Evolutionary conservation across 768 basidiomycete genomes (phyloP).

Genomic region (Phanerochaete sordida): DNA sequence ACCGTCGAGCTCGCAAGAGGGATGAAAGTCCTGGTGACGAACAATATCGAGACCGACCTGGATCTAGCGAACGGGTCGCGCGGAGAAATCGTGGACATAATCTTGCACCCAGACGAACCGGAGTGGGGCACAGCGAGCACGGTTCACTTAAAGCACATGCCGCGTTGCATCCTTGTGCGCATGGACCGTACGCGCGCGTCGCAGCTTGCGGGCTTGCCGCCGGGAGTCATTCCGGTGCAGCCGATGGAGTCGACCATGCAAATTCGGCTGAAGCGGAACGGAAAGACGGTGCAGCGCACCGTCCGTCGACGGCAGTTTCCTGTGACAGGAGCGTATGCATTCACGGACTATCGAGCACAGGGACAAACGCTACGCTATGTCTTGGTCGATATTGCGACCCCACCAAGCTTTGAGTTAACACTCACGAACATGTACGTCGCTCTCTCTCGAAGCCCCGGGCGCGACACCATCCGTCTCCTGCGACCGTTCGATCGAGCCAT

Average conservation of each 20-base stretch:
- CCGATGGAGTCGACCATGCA: background rate
- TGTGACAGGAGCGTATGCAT: conserved; percentile 36
- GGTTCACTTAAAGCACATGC: conserved; percentile 26
- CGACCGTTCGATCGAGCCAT: conserved; percentile 24
- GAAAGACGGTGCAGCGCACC: background rate
- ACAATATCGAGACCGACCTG: conserved; percentile 37
- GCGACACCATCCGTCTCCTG: conserved; percentile 24
- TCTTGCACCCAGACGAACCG: conserved; percentile 29
- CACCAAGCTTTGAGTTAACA: conserved; percentile 21
- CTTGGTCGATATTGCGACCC: conserved; percentile 38
- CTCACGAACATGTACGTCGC: conserved; percentile 40
- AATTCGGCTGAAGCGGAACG: background rate
- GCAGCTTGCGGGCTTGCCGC: conserved; percentile 25
- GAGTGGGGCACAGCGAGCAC: background rate
- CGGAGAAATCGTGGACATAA: conserved; percentile 30
- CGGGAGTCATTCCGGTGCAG: background rate
- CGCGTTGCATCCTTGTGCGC: conserved; percentile 30
- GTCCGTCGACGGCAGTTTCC: conserved; percentile 22
- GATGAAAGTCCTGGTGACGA: conserved; percentile 38
- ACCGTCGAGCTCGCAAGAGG: conserved; percentile 26
- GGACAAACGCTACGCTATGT: conserved; percentile 37
- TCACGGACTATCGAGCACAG: conserved; percentile 40
- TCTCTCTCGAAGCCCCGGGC: conserved; percentile 32
- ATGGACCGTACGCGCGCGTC: conserved; percentile 25
- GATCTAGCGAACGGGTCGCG: conserved; percentile 38